phyloP scores from a whole-genome alignment of 306 rosid genomes.

The Coriaria nepalensis region DNA sequence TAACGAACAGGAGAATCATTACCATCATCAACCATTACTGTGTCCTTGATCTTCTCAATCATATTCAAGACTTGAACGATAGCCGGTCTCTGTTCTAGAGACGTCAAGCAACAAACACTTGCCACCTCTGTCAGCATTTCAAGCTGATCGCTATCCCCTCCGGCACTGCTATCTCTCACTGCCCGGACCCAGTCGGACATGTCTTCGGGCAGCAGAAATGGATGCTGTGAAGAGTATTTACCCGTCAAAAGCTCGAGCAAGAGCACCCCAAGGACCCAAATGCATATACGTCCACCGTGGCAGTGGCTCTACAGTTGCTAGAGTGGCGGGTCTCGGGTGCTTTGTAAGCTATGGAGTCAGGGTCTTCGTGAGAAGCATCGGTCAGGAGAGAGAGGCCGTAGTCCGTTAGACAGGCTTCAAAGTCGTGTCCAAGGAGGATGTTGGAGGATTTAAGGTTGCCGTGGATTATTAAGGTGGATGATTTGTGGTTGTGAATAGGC shows the following conservation, averaged over 20 bases:
- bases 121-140: slow-evolving; percentile 94
- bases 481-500: slow-evolving; percentile 70
- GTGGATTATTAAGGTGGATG: slow-evolving; percentile 27
- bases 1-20: no score
- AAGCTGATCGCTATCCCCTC: slow-evolving; percentile 44
- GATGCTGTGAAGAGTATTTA: slow-evolving; percentile 76
- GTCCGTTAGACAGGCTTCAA: slow-evolving; percentile 84
- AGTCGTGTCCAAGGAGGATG: slow-evolving; percentile 74
- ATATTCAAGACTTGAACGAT: slow-evolving; percentile 88
- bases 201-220: slow-evolving; percentile 53
- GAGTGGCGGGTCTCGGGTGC: slow-evolving; percentile 68
- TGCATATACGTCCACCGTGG: slow-evolving; percentile 64
- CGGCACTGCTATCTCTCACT: slow-evolving; percentile 55
- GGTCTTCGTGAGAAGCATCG: slow-evolving; percentile 39
- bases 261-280: slow-evolving; percentile 70
- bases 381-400: slow-evolving; percentile 46
- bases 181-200: slow-evolving; percentile 72
- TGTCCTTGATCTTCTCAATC: slow-evolving; percentile 83
- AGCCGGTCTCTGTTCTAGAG: slow-evolving; percentile 89
- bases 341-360: slow-evolving; percentile 46
- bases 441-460: slow-evolving; percentile 80
- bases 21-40: slow-evolving; percentile 30
- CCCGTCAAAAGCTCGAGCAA: slow-evolving; percentile 84
- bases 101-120: slow-evolving; percentile 59
- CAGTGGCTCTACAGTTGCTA: slow-evolving; percentile 24